A percentile compares a stretch with the other conserved stretches of the same genome.
phyloP scores from a whole-genome alignment of 2,329 filamentous ascomycete genomes.

The Botrytis deweyae region DNA sequence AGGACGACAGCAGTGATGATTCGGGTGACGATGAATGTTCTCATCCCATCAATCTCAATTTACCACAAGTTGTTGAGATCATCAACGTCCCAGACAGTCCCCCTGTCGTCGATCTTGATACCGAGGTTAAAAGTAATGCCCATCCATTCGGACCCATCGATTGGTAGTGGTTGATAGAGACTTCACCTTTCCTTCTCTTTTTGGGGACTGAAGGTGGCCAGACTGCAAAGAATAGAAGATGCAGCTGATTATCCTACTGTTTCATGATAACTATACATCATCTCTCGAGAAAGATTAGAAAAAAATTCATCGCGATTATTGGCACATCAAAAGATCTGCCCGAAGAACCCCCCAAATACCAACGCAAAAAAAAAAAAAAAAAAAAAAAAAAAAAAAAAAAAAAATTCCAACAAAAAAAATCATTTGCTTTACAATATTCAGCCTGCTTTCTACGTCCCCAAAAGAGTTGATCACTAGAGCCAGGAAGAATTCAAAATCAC shows the following conservation, averaged over 20 bases:
- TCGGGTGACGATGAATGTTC: neutral
- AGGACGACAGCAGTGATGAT: neutral
- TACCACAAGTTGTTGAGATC: neutral
- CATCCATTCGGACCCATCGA: slow-evolving; percentile 2
- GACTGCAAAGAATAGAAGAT: neutral
- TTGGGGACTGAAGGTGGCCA: neutral
- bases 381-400: too few species aligned
- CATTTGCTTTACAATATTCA: neutral
- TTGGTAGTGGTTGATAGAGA: neutral
- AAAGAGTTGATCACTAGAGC: neutral
- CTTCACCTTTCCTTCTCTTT: neutral
- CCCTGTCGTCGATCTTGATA: neutral
- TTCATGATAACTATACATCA: neutral
- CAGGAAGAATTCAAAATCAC: neutral
- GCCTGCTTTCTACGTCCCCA: neutral
- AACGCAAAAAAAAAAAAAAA: too few species aligned
- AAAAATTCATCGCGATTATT: neutral
- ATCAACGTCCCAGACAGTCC: neutral
- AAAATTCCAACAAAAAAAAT: too few species aligned
- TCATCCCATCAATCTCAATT: neutral
- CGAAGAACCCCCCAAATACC: too few species aligned
- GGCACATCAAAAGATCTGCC: neutral
- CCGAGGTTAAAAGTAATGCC: neutral
- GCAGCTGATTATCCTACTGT: accelerated
- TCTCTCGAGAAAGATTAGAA: neutral